Percentiles rank a stretch among this genome's conserved stretches.
These are phyloP conservation scores for Botrytis elliptica DNA, from an alignment of 2,329 filamentous ascomycete species.

Conservation along the genomic window DNA sequence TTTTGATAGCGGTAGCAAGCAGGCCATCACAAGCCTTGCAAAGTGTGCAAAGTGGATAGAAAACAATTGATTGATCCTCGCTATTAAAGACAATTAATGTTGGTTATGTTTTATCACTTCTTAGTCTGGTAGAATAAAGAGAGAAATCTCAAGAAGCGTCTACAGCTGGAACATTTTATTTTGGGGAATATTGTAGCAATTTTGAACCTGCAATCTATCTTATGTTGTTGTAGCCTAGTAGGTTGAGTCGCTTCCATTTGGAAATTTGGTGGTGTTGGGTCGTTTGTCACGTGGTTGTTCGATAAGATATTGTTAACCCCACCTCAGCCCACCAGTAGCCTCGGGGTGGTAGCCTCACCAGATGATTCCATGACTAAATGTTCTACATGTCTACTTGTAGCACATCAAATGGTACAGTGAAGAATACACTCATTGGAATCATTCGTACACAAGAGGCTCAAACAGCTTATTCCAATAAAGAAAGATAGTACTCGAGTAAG, in stretches of 20 bases:
- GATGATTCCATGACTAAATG: background rate
- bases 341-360: background rate
- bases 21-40: background rate
- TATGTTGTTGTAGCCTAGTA: no score
- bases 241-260: background rate
- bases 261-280: background rate
- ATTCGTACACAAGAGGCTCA: background rate
- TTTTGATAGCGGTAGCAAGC: background rate
- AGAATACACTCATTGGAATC: background rate
- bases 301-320: background rate
- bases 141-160: background rate
- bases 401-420: background rate
- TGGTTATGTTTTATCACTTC: background rate
- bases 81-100: background rate
- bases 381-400: background rate
- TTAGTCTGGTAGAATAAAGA: background rate
- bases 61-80: background rate
- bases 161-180: background rate
- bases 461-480: no score
- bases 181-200: background rate
- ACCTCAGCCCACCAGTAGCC: background rate
- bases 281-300: background rate
- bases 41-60: constrained; percentile 13
- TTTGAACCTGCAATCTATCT: background rate
- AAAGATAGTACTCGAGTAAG: background rate